These are phyloP conservation scores for Ensete glaucum DNA, from an alignment of 176 grass and related monocot species.

Conservation along the genomic window DNA sequence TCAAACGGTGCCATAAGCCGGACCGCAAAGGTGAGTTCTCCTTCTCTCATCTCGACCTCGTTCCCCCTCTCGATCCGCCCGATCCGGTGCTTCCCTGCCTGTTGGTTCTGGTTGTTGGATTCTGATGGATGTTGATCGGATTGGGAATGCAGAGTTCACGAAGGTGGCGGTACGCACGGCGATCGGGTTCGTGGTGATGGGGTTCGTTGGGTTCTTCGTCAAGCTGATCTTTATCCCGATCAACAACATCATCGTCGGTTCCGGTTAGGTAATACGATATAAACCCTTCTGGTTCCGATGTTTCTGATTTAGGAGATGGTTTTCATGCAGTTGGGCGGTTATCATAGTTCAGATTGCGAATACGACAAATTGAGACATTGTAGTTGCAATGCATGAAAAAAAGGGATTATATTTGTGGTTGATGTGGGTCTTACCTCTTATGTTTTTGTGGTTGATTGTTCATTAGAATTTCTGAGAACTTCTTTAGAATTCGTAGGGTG, in stretches of 20 bases:
- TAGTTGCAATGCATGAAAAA: no score
- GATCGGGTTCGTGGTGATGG: slow-evolving; percentile 27
- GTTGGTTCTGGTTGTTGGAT: not conserved
- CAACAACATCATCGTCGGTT: slow-evolving; percentile 24
- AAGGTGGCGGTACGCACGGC: slow-evolving; percentile 17
- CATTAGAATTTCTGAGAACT: not conserved
- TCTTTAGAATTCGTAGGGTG: not conserved
- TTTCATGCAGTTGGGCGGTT: not conserved
- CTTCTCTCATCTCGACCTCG: not conserved
- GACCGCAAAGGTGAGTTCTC: slow-evolving; percentile 8
- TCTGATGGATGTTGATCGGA: slow-evolving; percentile 1
- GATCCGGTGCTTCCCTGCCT: not conserved
- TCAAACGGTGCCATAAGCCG: slow-evolving; percentile 17
- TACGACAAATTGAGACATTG: not conserved
- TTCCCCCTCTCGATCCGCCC: not conserved
- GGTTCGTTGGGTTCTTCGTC: slow-evolving; percentile 21
- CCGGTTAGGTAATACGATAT: slow-evolving; percentile 13
- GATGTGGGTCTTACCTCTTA: no score
- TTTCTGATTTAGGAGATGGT: not conserved
- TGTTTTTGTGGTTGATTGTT: not conserved
- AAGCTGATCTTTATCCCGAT: slow-evolving; percentile 25
- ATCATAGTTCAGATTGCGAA: not conserved
- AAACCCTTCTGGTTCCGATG: not conserved
- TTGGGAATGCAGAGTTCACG: slow-evolving; percentile 11
- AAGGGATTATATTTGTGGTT: no score